Conservation (phyloP, 805 yeast genomes). For the Ogataea nonfermentans region DNA sequence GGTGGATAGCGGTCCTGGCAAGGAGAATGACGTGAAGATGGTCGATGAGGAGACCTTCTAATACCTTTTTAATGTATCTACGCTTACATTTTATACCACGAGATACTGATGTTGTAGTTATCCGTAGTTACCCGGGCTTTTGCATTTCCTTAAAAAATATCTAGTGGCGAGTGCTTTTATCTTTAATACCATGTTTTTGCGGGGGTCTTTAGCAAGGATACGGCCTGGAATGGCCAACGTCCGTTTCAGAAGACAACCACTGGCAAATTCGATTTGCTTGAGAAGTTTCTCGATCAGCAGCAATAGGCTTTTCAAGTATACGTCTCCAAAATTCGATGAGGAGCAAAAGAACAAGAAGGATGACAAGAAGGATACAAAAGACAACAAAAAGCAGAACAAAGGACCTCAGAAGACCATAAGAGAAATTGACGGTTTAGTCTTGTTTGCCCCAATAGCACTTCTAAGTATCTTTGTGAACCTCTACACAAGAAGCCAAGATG, state of each 20-base stretch:
- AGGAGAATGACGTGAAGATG: constrained; percentile 24
- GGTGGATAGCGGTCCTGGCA: constrained; percentile 10
- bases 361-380: constrained; percentile 10
- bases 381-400: not conserved
- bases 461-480: constrained; percentile 24
- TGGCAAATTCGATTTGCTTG: not conserved
- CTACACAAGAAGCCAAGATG: constrained; percentile 15
- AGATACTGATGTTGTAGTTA: too few species aligned
- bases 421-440: constrained; percentile 25
- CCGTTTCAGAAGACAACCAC: not conserved
- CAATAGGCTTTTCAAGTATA: constrained; percentile 15
- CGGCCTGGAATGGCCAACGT: constrained; percentile 2
- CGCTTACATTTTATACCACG: constrained; percentile 6
- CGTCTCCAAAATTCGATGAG: constrained; percentile 10
- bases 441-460: constrained; percentile 30
- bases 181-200: constrained; percentile 4
- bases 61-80: not conserved
- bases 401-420: constrained; percentile 14
- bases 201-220: constrained; percentile 1
- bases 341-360: constrained; percentile 13
- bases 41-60: constrained; percentile 39
- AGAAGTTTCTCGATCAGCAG: constrained; percentile 17
- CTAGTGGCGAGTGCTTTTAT: constrained; percentile 6
- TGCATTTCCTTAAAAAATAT: not conserved
- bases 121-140: constrained; percentile 8